Evolutionary conservation across 225 moss, liverwort and hornwort species (phyloP).

Genomic region (Thuidium tamariscinum): DNA sequence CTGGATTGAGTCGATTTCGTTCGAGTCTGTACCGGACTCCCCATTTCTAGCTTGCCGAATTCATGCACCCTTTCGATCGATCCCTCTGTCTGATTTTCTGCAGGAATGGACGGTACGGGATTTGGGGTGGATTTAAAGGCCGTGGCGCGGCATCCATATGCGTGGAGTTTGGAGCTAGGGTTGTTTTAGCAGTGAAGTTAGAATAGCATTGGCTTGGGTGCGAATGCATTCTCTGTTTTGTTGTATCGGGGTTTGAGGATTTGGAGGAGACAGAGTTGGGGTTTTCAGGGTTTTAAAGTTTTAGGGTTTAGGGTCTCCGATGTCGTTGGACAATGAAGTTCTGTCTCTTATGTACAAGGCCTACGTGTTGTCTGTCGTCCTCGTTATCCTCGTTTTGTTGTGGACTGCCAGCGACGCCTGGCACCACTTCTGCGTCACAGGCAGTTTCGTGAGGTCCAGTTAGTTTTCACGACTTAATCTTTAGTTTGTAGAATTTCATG

Average conservation of each 20-base stretch:
- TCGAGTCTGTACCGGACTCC: neutral
- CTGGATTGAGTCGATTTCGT: too few relatives aligned
- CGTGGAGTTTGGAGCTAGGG: neutral
- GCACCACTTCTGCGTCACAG: neutral
- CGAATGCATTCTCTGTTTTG: neutral
- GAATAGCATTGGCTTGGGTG: neutral
- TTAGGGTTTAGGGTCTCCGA: neutral
- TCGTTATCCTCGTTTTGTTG: slow-evolving; percentile 2
- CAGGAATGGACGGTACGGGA: neutral
- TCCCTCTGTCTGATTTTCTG: neutral
- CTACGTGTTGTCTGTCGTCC: neutral
- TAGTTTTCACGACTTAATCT: neutral
- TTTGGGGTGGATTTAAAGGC: neutral
- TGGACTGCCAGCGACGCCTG: slow-evolving; percentile 8
- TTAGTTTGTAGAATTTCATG: neutral
- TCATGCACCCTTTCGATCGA: neutral
- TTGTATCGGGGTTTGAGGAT: neutral
- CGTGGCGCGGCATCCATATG: neutral
- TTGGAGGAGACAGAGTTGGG: neutral
- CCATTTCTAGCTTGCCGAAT: neutral
- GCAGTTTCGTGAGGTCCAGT: neutral
- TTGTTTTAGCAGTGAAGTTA: neutral
- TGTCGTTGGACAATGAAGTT: slow-evolving; percentile 7
- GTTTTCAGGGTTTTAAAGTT: neutral
- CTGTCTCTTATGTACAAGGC: slow-evolving; percentile 10